Percentiles rank a stretch among this genome's conserved stretches.
Evolutionary conservation across 2,329 filamentous ascomycete species (phyloP).

Genomic region (Pseudogymnoascus pannorum): DNA sequence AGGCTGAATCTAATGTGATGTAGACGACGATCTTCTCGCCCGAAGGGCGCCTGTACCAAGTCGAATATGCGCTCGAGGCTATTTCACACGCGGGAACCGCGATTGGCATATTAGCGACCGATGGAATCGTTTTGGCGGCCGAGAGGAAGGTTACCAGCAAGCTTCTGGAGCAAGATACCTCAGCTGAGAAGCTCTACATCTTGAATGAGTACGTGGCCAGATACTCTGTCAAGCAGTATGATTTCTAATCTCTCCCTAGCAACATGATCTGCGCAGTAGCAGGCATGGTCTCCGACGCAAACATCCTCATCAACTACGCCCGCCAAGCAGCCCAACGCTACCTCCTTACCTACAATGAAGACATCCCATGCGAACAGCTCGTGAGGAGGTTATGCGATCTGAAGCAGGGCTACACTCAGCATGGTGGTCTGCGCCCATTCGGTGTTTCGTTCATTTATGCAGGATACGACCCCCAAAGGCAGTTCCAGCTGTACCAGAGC

Average conservation of each 20-base stretch:
- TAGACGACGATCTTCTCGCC: constrained; percentile 99
- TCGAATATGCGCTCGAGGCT: constrained; percentile 97
- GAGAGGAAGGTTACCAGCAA: constrained; percentile 99
- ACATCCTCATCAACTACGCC: constrained; percentile 99
- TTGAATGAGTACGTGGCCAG: constrained; percentile 73
- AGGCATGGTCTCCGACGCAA: constrained; percentile 98
- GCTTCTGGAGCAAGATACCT: constrained; percentile 97
- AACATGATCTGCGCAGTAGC: constrained; percentile 99
- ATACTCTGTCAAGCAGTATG: constrained; percentile 6
- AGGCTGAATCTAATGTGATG: constrained; percentile 19
- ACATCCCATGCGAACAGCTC: constrained; percentile 98
- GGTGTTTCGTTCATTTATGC: constrained; percentile 99
- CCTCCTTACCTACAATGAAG: constrained; percentile 98
- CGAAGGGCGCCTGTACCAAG: constrained; percentile 95
- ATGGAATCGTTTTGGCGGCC: constrained; percentile 95
- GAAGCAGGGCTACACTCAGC: constrained; percentile 98
- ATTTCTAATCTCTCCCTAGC: constrained; percentile 40
- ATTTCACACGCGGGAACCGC: constrained; percentile 98
- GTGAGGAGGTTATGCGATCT: constrained; percentile 94
- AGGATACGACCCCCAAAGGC: constrained; percentile 88
- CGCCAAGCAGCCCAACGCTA: constrained; percentile 95
- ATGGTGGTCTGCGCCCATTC: constrained; percentile 95
- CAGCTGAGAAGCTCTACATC: constrained; percentile 99
- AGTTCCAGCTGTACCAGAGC: constrained; percentile 98
- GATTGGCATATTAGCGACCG: constrained; percentile 91